Evolutionary conservation across 768 basidiomycete genomes (phyloP).

Genomic region (Boletus fagicola): DNA sequence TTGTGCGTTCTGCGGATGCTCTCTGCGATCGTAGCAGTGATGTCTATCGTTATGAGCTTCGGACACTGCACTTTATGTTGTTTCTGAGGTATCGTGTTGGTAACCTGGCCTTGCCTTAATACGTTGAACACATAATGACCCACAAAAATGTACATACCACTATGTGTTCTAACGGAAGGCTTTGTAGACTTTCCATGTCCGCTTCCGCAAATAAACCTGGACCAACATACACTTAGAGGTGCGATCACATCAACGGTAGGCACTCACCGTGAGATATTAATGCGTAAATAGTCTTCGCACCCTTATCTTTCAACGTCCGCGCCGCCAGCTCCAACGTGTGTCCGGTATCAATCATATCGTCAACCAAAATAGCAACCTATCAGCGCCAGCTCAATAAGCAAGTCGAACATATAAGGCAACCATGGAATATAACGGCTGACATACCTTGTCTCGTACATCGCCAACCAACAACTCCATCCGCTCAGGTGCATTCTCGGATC

Average conservation of each 20-base stretch:
- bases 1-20: constrained; percentile 94
- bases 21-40: constrained; percentile 91
- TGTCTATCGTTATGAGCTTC: constrained; percentile 87
- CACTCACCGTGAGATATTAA: constrained; percentile 85
- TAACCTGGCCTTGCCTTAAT: constrained; percentile 56
- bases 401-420: not conserved
- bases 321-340: constrained; percentile 83
- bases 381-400: constrained; percentile 2
- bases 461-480: constrained; percentile 94
- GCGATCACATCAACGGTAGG: constrained; percentile 1
- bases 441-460: constrained; percentile 84
- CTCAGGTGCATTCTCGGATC: constrained; percentile 62
- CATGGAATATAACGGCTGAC: not conserved
- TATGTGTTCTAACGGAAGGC: constrained; percentile 77
- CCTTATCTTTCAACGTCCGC: constrained; percentile 83
- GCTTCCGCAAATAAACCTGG: constrained; percentile 78
- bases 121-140: not conserved
- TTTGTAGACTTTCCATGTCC: constrained; percentile 63
- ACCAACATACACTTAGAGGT: constrained; percentile 7
- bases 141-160: constrained; percentile 54
- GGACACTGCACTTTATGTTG: constrained; percentile 58
- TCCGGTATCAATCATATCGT: constrained; percentile 99
- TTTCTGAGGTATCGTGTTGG: constrained; percentile 90
- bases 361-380: constrained; percentile 90
- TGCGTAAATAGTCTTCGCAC: constrained; percentile 83